Evolutionary conservation across 2,329 filamentous ascomycete species (phyloP), one percentile per base, ranked within the genome.

Genomic region (Dactylellina drechsleri): DNA sequence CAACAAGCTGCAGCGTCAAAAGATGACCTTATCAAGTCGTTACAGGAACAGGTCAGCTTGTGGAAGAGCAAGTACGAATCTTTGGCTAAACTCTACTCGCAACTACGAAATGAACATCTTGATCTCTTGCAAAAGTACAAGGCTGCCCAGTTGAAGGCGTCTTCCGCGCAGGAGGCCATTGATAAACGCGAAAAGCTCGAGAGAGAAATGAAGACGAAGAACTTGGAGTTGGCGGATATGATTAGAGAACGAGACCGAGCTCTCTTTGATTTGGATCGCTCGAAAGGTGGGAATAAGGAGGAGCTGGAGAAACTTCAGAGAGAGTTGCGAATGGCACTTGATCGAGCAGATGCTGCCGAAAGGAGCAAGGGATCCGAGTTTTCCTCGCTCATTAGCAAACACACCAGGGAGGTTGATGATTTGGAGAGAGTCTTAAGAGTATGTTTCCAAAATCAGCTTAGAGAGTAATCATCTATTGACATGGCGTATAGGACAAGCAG

Each of bases 121-220:
- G 94, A 98, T 80, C 87, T 99, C 13, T 85, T 99, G 52, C 92
- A 97, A 81, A 98, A 96, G 81, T 98, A 97, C 84, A 99, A 99
- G 86, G 86, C 90, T 5, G 92, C 97, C 43, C 96, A 98, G 82
- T 86, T 98, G 77, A 99, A 98, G 85, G 95, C 95, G 1, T 93
- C 94, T 15, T 98, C 93, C 4, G 95, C 95, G 0, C 94, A 98
- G 81, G 95, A 99, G 83, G 95, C 95, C 0, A 97, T 98, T 77
- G 95, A 98, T 68, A 90, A 88, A 79, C 90, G 94, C 7, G 95
- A 99, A 84, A 97, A 96, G 85, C 86, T 99, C 61, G 93, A 98
- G 84, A 91, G 94, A 40, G 95, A 99, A 83, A 91, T 99, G 82
- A 99, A 99, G 87, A 97, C 94, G 31, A 99, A 99, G 87, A 99